These are phyloP conservation scores for Aureobasidium sp. DNA, from an alignment of 2,329 filamentous ascomycete species.

Conservation along the genomic window DNA sequence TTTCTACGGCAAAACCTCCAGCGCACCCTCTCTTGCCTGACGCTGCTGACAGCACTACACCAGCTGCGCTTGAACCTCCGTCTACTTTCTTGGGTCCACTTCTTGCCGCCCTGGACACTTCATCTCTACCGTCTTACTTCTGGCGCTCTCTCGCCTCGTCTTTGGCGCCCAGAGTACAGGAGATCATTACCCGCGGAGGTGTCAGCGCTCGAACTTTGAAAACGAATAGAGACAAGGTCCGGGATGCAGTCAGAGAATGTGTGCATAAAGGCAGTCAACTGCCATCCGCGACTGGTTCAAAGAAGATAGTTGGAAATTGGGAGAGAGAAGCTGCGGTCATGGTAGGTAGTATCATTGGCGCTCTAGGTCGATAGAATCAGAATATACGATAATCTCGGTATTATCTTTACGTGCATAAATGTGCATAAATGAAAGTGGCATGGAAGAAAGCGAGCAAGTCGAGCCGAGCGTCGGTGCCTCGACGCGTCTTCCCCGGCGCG, in stretches of 20 bases:
- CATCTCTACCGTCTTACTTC: conserved; percentile 82
- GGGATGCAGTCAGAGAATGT: conserved; percentile 72
- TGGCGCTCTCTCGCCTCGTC: conserved; percentile 82
- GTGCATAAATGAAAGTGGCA: not conserved
- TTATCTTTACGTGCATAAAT: not conserved
- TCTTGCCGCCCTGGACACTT: conserved; percentile 73
- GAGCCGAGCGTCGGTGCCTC: conserved; percentile 3
- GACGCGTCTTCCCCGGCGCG: conserved; percentile 10
- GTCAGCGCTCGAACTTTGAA: conserved; percentile 74
- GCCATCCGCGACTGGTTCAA: conserved; percentile 43
- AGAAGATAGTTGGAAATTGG: conserved; percentile 52
- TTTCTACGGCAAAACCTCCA: conserved; percentile 62
- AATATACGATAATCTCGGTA: not conserved
- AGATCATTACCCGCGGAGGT: conserved; percentile 76
- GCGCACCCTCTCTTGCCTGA: conserved; percentile 55
- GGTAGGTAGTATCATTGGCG: conserved; percentile 73
- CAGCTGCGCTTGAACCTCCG: conserved; percentile 17
- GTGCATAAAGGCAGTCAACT: conserved; percentile 70
- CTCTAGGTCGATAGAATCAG: conserved; percentile 30
- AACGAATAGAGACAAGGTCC: conserved; percentile 66
- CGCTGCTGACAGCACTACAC: conserved; percentile 5
- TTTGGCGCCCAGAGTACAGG: conserved; percentile 69
- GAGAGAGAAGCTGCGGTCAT: conserved; percentile 92
- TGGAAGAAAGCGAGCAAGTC: not conserved
- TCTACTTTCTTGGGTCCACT: conserved; percentile 50